Evolutionary conservation across 2,329 filamentous ascomycete species (phyloP), one percentile per base, ranked within the genome.

Genomic region (Penicillium sp.): DNA sequence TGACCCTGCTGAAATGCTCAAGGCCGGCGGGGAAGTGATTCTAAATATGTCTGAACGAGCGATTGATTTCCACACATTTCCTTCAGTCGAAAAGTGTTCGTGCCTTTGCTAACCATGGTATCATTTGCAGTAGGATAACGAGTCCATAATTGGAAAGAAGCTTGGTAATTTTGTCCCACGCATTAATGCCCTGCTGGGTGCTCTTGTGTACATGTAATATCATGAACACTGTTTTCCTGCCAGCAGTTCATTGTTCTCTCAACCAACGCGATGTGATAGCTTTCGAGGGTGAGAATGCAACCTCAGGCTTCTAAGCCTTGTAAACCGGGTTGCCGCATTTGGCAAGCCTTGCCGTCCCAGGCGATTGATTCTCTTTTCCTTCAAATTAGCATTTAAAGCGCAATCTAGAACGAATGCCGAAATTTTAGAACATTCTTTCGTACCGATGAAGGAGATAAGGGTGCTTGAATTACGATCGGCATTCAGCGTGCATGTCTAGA

Each of bases 1-100:
- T 64, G 53, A 62, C 11, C 53, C n/a, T 53, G 33, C 55, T 42
- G 55, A 52, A 45, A 4, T 43, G 37, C 49, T 65, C 57, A 55
- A 61, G 55, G 52, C 43, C 38, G 22, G 25, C 19, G 57, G 45
- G 49, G 10, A 37, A 26, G 28, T 63, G 55, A 61, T 63, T 63
- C 10, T n/a, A 30, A 28, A 30, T 30, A 26, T 25, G n/a, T 48
- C 45, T 48, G 45, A 48, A 45, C 6, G 45, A 48, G 45, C 25
- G 8, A 7, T 30, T 5, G 13, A 48, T 28, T 48, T n/a, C 11
- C 3, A 16, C 2, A 26, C 11, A 3, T 46, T 46, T 11, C 16
- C 6, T 6, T 16, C 3, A 46, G n/a, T 3, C 26, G 3, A 16
- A 5, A 30, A 30, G 28, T 30, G 1, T 28, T 26, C 7, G 14